phyloP scores from a whole-genome alignment of 176 grass and related monocot species.

The Triticum monococcum region DNA sequence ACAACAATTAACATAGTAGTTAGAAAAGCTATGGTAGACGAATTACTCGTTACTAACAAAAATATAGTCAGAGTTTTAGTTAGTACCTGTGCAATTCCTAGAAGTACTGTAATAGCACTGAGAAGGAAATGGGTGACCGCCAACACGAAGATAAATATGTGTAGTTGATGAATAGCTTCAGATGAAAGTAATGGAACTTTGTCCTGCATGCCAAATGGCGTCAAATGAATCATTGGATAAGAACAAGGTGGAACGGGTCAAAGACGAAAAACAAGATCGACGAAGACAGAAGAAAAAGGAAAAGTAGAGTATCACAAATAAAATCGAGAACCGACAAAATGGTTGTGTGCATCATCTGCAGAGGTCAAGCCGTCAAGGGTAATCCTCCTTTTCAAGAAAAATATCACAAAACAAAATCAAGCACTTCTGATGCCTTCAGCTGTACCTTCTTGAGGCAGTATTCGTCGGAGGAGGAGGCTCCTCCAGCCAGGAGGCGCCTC shows the following conservation, averaged over 20 bases:
- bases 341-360: no score
- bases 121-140: constrained; percentile 80
- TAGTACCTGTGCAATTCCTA: constrained; percentile 66
- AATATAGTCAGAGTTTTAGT: not conserved
- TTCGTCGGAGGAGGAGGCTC: constrained; percentile 7
- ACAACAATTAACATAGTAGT: not conserved
- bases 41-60: not conserved
- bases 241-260: not conserved
- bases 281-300: not conserved
- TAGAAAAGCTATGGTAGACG: not conserved
- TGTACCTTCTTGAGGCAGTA: constrained; percentile 53
- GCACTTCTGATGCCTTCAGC: not conserved
- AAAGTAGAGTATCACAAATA: not conserved
- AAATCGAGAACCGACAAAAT: not conserved
- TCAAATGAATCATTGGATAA: not conserved
- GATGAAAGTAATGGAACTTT: constrained; percentile 69
- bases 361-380: no score
- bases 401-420: not conserved
- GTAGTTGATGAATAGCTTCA: constrained; percentile 72
- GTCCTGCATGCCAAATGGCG: constrained; percentile 32
- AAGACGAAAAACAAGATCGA: not conserved
- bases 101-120: constrained; percentile 59
- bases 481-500: constrained; percentile 50
- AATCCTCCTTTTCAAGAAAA: no score
- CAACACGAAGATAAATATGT: constrained; percentile 91